Conservation (phyloP, 768 basidiomycete species). For the Pholiota conissans region DNA sequence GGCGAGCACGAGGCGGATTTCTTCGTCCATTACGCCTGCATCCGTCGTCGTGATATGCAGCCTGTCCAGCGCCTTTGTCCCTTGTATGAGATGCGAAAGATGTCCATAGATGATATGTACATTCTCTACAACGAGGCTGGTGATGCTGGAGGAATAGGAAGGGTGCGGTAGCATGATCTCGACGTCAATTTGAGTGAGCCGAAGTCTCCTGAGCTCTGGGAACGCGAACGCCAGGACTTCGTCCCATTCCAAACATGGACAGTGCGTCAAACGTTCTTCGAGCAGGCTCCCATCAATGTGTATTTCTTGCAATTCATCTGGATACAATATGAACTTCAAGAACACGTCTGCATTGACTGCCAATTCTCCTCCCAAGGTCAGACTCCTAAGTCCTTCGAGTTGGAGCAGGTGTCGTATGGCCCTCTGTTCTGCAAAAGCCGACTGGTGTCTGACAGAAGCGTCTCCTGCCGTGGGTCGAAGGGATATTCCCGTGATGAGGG, state of each 20-base stretch:
- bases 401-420: slow-evolving; percentile 42
- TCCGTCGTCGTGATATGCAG: slow-evolving; percentile 37
- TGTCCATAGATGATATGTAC: slow-evolving; percentile 42
- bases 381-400: slow-evolving; percentile 38
- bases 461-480: slow-evolving; percentile 33
- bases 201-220: slow-evolving; percentile 40
- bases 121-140: slow-evolving; percentile 42
- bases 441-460: slow-evolving; percentile 7
- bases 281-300: slow-evolving; percentile 47
- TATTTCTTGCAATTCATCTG: slow-evolving; percentile 40
- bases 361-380: slow-evolving; percentile 50
- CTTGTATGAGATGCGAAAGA: slow-evolving; percentile 39
- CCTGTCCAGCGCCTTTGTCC: slow-evolving; percentile 32
- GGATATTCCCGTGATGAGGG: slow-evolving; percentile 41
- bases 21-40: slow-evolving; percentile 35
- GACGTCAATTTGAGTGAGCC: slow-evolving; percentile 43
- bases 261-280: slow-evolving; percentile 20
- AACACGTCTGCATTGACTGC: slow-evolving; percentile 48
- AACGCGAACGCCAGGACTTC: slow-evolving; percentile 48
- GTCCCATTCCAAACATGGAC: slow-evolving; percentile 54
- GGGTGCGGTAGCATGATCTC: slow-evolving; percentile 37
- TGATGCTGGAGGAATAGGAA: slow-evolving; percentile 33
- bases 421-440: slow-evolving; percentile 27
- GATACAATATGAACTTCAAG: slow-evolving; percentile 38
- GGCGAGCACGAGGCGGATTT: slow-evolving; percentile 39